Evolutionary conservation across 345 rosid genomes (phyloP).

Genomic region (Trapa incisa): DNA sequence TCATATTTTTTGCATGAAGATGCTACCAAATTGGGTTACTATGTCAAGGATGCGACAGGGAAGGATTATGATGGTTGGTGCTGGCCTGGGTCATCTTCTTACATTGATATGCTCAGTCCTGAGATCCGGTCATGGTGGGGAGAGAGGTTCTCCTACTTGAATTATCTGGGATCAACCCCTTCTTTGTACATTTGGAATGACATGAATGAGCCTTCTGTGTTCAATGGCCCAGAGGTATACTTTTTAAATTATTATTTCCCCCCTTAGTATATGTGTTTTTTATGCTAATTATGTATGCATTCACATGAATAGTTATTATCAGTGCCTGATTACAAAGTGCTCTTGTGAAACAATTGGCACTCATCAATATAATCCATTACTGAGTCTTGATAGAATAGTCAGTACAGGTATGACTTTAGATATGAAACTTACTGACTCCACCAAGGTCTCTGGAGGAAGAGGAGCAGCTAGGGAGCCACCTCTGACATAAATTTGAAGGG

Average conservation of each 20-base stretch:
- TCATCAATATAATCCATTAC: background rate
- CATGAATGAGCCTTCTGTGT: constrained; percentile 99
- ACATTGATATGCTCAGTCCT: constrained; percentile 68
- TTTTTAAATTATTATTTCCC: background rate
- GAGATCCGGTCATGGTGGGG: constrained; percentile 94
- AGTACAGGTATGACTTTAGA: background rate
- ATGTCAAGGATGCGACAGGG: constrained; percentile 74
- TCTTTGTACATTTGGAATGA: constrained; percentile 95
- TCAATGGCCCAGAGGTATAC: constrained; percentile 97
- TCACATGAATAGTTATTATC: background rate
- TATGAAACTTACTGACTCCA: background rate
- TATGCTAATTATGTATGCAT: background rate
- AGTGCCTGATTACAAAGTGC: background rate
- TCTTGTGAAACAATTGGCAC: background rate
- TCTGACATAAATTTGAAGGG: no score
- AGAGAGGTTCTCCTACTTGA: constrained; percentile 57
- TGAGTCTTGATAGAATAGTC: background rate
- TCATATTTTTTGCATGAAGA: constrained; percentile 68
- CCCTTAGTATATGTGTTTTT: background rate
- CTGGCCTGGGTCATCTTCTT: constrained; percentile 98
- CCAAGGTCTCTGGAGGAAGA: no score
- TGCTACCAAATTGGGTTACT: constrained; percentile 70
- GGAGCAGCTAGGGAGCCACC: no score
- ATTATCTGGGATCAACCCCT: constrained; percentile 81
- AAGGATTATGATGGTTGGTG: constrained; percentile 99